These are phyloP conservation scores for Heimioporus sp. DNA, from an alignment of 768 basidiomycete genomes.

Conservation along the genomic window DNA sequence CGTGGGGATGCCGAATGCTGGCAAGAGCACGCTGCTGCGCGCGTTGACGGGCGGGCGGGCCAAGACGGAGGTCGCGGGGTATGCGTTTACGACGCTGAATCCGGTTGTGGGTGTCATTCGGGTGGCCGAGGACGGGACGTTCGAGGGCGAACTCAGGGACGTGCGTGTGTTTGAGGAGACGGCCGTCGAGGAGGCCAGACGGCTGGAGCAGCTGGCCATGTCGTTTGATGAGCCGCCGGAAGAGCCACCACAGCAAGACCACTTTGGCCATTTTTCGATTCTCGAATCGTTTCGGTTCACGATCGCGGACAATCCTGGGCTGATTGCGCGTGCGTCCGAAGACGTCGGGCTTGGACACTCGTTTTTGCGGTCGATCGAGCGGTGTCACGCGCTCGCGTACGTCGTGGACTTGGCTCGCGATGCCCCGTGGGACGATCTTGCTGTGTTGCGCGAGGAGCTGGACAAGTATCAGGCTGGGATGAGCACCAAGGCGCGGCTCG, in stretches of 20 bases:
- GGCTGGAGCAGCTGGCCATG: conserved; percentile 9
- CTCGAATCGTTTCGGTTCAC: conserved; percentile 87
- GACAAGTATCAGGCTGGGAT: conserved; percentile 80
- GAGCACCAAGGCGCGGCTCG: conserved; percentile 71
- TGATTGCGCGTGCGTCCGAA: conserved; percentile 80
- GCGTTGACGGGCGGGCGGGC: conserved; percentile 86
- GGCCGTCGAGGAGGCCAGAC: conserved; percentile 45
- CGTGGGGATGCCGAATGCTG: conserved; percentile 97
- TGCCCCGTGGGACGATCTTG: conserved; percentile 76
- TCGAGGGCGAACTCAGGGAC: conserved; percentile 56
- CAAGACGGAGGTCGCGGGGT: conserved; percentile 81
- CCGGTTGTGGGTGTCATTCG: conserved; percentile 91
- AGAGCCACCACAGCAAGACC: neutral
- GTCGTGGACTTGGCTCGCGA: conserved; percentile 84
- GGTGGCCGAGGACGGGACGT: conserved; percentile 74
- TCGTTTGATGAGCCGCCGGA: neutral
- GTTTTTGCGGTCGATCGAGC: conserved; percentile 90
- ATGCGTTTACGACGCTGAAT: conserved; percentile 94
- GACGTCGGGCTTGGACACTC: conserved; percentile 93
- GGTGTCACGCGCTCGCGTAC: conserved; percentile 85
- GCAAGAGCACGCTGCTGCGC: conserved; percentile 87
- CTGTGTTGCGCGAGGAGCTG: conserved; percentile 74
- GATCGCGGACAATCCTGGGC: conserved; percentile 95
- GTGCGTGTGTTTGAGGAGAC: conserved; percentile 67
- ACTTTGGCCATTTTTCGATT: conserved; percentile 49